A percentile compares a stretch with the other conserved stretches of the same genome.
phyloP scores from a whole-genome alignment of 2,329 filamentous ascomycete genomes.

The Coniosporium uncinatum region DNA sequence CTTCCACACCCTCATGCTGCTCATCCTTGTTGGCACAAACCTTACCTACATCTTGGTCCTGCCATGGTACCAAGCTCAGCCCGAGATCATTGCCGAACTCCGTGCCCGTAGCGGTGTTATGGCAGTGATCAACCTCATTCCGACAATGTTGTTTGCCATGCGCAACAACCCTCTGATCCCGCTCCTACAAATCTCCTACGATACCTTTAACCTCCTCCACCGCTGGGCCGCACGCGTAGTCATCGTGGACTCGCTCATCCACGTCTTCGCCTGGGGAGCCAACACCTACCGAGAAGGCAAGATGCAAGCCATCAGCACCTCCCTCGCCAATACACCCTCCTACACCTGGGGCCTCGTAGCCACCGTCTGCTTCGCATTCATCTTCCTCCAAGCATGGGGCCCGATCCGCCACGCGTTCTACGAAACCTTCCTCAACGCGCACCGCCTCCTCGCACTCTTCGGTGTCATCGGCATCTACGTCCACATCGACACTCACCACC shows the following conservation, averaged over 20 bases:
- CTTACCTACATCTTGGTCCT: slow-evolving; percentile 71
- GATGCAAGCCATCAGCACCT: slow-evolving; percentile 49
- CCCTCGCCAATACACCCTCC: slow-evolving; percentile 46
- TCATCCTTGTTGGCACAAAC: slow-evolving; percentile 66
- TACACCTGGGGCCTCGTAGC: slow-evolving; percentile 59
- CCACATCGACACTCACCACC: slow-evolving; percentile 63
- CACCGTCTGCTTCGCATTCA: slow-evolving; percentile 52
- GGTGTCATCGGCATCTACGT: slow-evolving; percentile 69
- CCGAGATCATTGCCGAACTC: slow-evolving; percentile 66
- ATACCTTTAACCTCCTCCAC: slow-evolving; percentile 91
- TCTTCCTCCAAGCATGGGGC: slow-evolving; percentile 67
- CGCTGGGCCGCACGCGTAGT: slow-evolving; percentile 77
- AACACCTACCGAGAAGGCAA: slow-evolving; percentile 57
- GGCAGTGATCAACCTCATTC: slow-evolving; percentile 86
- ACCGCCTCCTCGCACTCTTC: slow-evolving; percentile 70
- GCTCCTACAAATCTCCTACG: slow-evolving; percentile 83
- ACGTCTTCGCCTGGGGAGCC: slow-evolving; percentile 68
- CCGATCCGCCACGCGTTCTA: slow-evolving; percentile 92
- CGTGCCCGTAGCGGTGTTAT: slow-evolving; percentile 83
- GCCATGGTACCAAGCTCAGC: slow-evolving; percentile 44
- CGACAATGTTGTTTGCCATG: slow-evolving; percentile 80
- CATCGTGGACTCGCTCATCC: slow-evolving; percentile 62
- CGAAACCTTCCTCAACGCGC: slow-evolving; percentile 87
- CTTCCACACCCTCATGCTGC: slow-evolving; percentile 66
- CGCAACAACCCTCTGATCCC: slow-evolving; percentile 91